phyloP scores from a whole-genome alignment of 2,329 filamentous ascomycete genomes.

The Diplodia intermedia region DNA sequence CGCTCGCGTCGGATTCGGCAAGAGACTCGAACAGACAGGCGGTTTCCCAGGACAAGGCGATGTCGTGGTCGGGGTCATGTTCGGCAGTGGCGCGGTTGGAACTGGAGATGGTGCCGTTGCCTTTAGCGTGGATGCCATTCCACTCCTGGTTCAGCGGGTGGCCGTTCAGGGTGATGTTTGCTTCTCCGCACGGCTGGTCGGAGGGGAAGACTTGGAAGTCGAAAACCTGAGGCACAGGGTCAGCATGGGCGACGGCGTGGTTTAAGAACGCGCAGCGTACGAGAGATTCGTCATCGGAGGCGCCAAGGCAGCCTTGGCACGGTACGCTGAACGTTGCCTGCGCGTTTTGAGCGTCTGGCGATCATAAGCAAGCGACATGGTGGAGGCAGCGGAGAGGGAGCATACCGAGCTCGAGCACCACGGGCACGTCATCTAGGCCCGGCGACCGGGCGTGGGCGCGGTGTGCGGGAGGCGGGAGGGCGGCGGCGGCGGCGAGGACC shows the following conservation, averaged over 20 bases:
- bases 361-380: conserved; percentile 33
- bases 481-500: conserved; percentile 40
- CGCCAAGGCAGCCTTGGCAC: conserved; percentile 52
- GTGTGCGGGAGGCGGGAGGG: conserved; percentile 39
- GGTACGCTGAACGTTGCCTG: conserved; percentile 54
- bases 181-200: conserved; percentile 48
- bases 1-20: conserved; percentile 31
- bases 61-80: conserved; percentile 39
- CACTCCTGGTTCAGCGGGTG: conserved; percentile 48
- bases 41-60: conserved; percentile 49
- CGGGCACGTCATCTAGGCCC: conserved; percentile 11
- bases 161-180: conserved; percentile 54
- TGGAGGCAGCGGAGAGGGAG: conserved; percentile 2
- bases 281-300: conserved; percentile 50
- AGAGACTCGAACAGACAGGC: conserved; percentile 46
- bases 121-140: conserved; percentile 47
- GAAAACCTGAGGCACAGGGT: conserved; percentile 47
- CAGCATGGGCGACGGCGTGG: conserved; percentile 46
- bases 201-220: conserved; percentile 50
- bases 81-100: conserved; percentile 38
- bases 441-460: not conserved
- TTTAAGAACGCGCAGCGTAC: conserved; percentile 41
- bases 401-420: conserved; percentile 33
- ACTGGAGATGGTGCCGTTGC: conserved; percentile 44
- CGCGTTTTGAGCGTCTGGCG: conserved; percentile 34